Evolutionary conservation across 768 basidiomycete species (phyloP), one percentile per base, ranked within the genome.

Genomic region (Leccinum subtestaceum): DNA sequence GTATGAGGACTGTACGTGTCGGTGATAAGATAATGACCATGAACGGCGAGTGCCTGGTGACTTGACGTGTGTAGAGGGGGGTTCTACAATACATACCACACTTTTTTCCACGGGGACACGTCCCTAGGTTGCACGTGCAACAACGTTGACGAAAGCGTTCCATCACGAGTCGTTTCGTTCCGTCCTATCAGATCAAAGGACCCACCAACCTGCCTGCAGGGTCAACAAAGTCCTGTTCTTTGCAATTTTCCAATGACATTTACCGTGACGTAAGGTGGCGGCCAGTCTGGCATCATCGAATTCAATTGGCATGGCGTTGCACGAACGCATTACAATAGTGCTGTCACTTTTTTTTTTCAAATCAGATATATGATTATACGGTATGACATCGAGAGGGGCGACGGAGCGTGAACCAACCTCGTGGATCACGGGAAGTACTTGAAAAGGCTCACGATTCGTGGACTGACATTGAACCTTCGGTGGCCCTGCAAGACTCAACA

Each of bases 1-100:
- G 31, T 51, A 58, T 15, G 65, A 19, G 5, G 19, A 45, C 11
- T 45, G 43, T 19, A 45, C 2, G 19, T 64, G 62, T 69, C 62
- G 38, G 55, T 56, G 5, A 29, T 43, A 36, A 21, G 17, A 57
- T 55, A 45, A 15, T 31, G 31, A 13, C 8, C 13, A 6, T 29
- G 25, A 49, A 27, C 12, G 27, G 7, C 11, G 21, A 51, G 49
- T 51, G 49, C 49, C 49, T 48, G 47, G 25, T 17, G 47, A 48
- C 29, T 21, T 52, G 57, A 25, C 27, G 13, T 15, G 40, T 19
- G 27, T 60, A 46, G 32, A 40, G 13, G 25, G 17, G 32, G 32
- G 12, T n/a, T 25, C 4, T 8, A 32, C 32, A 21, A 15, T 40
- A 13, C 19, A 11, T 38, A n/a, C 47, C 23, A 25, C 43, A 17